These are phyloP conservation scores for Trichoderma citrinoviride DNA, from an alignment of 2,329 filamentous ascomycete genomes.

Conservation along the genomic window DNA sequence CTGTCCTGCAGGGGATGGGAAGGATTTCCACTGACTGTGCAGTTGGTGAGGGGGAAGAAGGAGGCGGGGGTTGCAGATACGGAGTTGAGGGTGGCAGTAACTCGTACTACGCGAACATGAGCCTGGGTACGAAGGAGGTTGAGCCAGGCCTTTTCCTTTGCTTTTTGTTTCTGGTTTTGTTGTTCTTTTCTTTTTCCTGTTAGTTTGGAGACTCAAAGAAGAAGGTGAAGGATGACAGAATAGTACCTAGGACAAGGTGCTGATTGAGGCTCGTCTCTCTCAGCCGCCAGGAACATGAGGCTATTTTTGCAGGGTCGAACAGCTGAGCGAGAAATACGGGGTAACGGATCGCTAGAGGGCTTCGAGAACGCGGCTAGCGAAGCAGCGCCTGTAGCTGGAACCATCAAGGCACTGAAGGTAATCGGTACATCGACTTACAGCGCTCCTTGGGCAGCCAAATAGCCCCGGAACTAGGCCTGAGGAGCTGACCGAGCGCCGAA, in stretches of 20 bases:
- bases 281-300: not conserved
- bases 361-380: constrained; percentile 12
- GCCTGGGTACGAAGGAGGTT: too few relatives aligned
- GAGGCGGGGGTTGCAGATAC: not conserved
- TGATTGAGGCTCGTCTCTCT: too few relatives aligned
- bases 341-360: constrained; percentile 8
- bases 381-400: too few relatives aligned
- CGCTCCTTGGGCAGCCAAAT: not conserved
- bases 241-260: too few relatives aligned
- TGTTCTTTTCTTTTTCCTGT: not conserved
- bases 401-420: too few relatives aligned
- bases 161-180: not conserved
- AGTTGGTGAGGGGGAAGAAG: not conserved
- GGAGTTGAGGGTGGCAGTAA: not conserved
- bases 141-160: not conserved
- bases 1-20: not conserved
- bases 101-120: not conserved
- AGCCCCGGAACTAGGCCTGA: not conserved
- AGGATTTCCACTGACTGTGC: not conserved
- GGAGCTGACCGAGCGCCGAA: not conserved
- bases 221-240: not conserved
- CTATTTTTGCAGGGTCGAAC: not conserved
- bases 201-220: not conserved
- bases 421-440: too few relatives aligned
- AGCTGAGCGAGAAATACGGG: constrained; percentile 3